Percentiles rank a stretch among this genome's conserved stretches.
Conservation (phyloP, 495 filamentous ascomycete genomes). For the Lophium mytilinum region DNA sequence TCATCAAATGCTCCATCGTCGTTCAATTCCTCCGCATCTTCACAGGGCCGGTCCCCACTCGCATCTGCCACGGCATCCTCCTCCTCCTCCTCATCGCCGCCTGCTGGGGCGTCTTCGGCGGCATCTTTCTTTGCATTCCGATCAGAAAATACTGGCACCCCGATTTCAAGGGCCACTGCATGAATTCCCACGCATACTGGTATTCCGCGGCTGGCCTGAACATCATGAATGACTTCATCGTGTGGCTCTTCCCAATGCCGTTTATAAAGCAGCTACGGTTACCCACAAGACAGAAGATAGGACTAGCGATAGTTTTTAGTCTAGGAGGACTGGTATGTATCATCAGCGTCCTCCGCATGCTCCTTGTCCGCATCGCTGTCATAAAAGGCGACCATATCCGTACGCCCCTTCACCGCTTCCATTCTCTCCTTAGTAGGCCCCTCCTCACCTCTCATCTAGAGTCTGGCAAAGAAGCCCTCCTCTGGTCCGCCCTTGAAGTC, state of each 20-base stretch:
- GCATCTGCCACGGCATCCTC: conserved; percentile 20
- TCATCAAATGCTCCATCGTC: conserved; percentile 32
- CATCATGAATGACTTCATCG: conserved; percentile 25
- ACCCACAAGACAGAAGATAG: conserved; percentile 38
- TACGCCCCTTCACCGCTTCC: conserved; percentile 2
- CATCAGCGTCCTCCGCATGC: conserved; percentile 22
- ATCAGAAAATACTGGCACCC: conserved; percentile 28
- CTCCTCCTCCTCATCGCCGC: conserved; percentile 13
- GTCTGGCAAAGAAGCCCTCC: conserved; percentile 24
- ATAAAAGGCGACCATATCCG: not conserved
- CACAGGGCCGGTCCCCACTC: conserved; percentile 1
- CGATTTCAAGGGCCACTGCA: conserved; percentile 20
- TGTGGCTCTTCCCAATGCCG: conserved; percentile 30
- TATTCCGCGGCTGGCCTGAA: conserved; percentile 21
- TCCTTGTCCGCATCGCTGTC: conserved; percentile 4
- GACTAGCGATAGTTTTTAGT: conserved; percentile 46
- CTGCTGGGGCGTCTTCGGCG: conserved; percentile 26
- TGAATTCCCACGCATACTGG: conserved; percentile 24
- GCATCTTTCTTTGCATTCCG: conserved; percentile 29
- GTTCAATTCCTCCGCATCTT: conserved; percentile 31
- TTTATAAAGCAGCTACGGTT: conserved; percentile 23
- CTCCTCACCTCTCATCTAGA: not conserved
- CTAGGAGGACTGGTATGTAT: conserved; percentile 44
- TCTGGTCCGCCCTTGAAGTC: conserved; percentile 32
- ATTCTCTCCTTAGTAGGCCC: not conserved